Evolutionary conservation across 441 rosid genomes (phyloP).

Genomic region (Pelargonium myrrhifolium): DNA sequence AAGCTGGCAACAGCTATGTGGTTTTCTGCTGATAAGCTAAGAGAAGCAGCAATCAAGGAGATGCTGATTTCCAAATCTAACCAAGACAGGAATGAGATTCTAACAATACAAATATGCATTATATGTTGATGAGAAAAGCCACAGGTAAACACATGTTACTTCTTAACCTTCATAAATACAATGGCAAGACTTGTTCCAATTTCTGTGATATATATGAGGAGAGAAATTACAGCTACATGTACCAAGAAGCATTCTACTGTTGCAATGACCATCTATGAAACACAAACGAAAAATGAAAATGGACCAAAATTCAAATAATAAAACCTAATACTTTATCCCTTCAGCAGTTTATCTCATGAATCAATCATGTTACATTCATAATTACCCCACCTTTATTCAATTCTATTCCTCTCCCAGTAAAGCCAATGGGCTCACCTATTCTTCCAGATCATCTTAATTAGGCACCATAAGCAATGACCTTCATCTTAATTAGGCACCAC

Average conservation of each 20-base stretch:
- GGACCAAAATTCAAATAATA: slow-evolving; percentile 30
- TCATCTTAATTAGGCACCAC: too few relatives aligned
- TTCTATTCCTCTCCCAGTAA: slow-evolving; percentile 28
- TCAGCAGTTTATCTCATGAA: slow-evolving; percentile 45
- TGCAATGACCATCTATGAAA: slow-evolving; percentile 36
- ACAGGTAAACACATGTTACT: too few relatives aligned
- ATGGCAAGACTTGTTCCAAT: slow-evolving; percentile 25
- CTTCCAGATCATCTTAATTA: slow-evolving; percentile 21
- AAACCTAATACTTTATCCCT: slow-evolving; percentile 28
- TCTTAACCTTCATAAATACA: too few relatives aligned
- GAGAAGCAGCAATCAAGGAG: too few relatives aligned
- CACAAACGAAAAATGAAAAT: slow-evolving; percentile 21
- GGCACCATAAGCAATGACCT: too few relatives aligned
- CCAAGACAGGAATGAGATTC: too few relatives aligned
- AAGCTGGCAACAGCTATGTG: too few relatives aligned
- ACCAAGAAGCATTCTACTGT: slow-evolving; percentile 35
- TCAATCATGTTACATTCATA: slow-evolving; percentile 31
- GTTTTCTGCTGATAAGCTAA: too few relatives aligned
- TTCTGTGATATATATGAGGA: slow-evolving; percentile 34
- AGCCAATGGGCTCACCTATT: slow-evolving; percentile 34
- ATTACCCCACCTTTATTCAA: slow-evolving; percentile 37
- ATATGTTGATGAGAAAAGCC: too few relatives aligned
- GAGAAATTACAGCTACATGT: slow-evolving; percentile 37
- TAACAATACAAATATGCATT: too few relatives aligned
- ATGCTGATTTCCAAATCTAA: too few relatives aligned